Percentiles rank a stretch among this genome's conserved stretches.
These are phyloP conservation scores for Aspergillus quadrilineatus DNA, from an alignment of 2,329 filamentous ascomycete genomes.

Conservation along the genomic window DNA sequence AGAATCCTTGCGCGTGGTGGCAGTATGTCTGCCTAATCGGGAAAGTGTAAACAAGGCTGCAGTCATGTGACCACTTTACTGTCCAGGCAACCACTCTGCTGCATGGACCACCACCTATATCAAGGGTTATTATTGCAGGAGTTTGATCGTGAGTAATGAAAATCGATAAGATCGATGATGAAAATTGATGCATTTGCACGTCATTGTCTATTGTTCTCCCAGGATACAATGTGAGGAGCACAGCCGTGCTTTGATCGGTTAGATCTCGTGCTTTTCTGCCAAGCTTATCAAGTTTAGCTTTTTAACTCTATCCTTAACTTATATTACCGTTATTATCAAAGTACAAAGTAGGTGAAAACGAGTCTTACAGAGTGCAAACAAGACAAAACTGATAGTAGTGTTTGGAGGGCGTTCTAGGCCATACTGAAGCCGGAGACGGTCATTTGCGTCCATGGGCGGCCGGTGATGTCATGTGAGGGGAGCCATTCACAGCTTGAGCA, in stretches of 20 bases:
- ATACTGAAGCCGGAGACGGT: background rate
- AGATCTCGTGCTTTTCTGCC: background rate
- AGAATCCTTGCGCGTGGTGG: conserved; percentile 20
- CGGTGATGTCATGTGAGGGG: conserved; percentile 15
- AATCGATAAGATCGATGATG: too few species aligned
- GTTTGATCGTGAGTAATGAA: background rate
- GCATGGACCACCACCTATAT: background rate
- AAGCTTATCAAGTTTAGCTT: background rate
- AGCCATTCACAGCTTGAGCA: conserved; percentile 9
- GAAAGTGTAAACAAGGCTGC: conserved; percentile 22
- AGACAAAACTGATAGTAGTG: background rate
- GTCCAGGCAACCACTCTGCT: background rate
- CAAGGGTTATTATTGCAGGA: background rate
- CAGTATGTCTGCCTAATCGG: conserved; percentile 16
- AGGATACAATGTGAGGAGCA: conserved; percentile 2
- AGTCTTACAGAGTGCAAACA: background rate
- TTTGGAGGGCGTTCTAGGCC: background rate
- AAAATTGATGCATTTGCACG: background rate
- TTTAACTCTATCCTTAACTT: background rate
- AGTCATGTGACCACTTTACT: conserved; percentile 19
- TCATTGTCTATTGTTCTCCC: background rate
- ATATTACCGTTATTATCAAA: background rate
- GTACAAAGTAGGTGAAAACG: background rate
- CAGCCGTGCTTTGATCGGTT: background rate
- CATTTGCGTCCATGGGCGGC: background rate